These are phyloP conservation scores for Iberis pinnata DNA, from an alignment of 345 rosid species.

Conservation along the genomic window DNA sequence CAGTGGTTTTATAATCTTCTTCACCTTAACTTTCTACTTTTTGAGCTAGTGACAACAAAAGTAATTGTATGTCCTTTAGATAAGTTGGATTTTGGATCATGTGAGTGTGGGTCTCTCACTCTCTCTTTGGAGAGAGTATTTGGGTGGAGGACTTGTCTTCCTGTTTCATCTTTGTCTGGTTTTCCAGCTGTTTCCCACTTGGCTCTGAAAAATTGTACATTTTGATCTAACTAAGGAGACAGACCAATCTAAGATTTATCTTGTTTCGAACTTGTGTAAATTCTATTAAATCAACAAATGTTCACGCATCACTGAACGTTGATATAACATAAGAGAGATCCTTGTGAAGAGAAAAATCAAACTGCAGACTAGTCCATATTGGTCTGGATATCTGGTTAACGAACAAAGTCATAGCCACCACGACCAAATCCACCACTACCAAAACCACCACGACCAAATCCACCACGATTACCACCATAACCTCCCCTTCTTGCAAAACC, in stretches of 20 bases:
- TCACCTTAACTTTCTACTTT: conserved; percentile 2
- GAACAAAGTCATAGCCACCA: conserved; percentile 22
- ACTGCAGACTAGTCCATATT: background rate
- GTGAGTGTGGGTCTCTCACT: conserved; percentile 25
- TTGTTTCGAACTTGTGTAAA: too few species aligned
- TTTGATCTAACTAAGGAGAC: conserved; percentile 3
- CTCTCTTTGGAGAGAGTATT: background rate
- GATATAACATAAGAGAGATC: conserved; percentile 11
- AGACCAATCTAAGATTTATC: too few species aligned
- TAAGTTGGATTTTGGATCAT: conserved; percentile 18
- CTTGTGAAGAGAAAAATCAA: conserved; percentile 6
- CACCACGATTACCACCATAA: conserved; percentile 25
- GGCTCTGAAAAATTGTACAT: conserved; percentile 22
- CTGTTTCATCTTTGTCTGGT: conserved; percentile 8
- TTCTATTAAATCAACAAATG: conserved; percentile 8
- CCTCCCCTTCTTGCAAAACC: conserved; percentile 28
- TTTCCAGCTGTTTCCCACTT: conserved; percentile 29
- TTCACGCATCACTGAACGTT: conserved; percentile 12
- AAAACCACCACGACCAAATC: conserved; percentile 13
- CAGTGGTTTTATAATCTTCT: background rate
- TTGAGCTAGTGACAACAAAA: conserved; percentile 2
- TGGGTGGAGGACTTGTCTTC: conserved; percentile 13
- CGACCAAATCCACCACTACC: conserved; percentile 1
- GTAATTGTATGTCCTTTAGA: background rate
- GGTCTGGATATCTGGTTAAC: conserved; percentile 9